Conservation (phyloP, 306 rosid genomes). For the Quercus bicolor region DNA sequence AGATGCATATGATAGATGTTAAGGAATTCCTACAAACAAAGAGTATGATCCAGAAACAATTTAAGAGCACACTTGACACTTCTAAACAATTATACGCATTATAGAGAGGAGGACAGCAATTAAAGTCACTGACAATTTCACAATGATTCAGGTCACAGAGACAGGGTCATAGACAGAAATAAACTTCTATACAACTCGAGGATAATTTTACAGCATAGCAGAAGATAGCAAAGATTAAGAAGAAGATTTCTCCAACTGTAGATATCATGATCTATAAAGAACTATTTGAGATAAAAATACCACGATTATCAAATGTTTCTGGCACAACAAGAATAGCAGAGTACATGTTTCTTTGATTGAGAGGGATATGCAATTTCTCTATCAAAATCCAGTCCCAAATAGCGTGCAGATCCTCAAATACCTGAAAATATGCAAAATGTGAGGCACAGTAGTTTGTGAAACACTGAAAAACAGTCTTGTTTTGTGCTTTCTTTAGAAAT, state of each 20-base stretch:
- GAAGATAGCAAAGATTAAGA: not conserved
- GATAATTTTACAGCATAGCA: not conserved
- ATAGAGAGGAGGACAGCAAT: not conserved
- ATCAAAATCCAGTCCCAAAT: constrained; percentile 95
- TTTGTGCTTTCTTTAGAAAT: not conserved
- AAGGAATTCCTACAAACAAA: not conserved
- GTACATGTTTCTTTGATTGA: constrained; percentile 68
- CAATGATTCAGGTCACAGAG: too few relatives aligned
- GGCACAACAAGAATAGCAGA: constrained; percentile 83
- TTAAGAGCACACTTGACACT: not conserved
- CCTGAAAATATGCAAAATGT: constrained; percentile 46
- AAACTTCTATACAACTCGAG: too few relatives aligned
- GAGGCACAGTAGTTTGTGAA: not conserved
- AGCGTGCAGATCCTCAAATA: constrained; percentile 71
- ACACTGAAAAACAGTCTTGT: not conserved
- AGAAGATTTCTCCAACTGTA: not conserved
- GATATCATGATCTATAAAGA: not conserved
- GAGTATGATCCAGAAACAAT: not conserved
- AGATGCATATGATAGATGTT: not conserved
- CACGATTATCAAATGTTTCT: constrained; percentile 89
- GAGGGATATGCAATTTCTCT: constrained; percentile 76
- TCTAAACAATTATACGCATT: not conserved
- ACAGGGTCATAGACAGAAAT: too few relatives aligned
- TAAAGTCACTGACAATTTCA: too few relatives aligned
- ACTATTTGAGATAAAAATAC: constrained; percentile 36